Base-by-base conservation (phyloP, 2,329 filamentous ascomycete species). In the Colletotrichum simmondsii region DNA sequence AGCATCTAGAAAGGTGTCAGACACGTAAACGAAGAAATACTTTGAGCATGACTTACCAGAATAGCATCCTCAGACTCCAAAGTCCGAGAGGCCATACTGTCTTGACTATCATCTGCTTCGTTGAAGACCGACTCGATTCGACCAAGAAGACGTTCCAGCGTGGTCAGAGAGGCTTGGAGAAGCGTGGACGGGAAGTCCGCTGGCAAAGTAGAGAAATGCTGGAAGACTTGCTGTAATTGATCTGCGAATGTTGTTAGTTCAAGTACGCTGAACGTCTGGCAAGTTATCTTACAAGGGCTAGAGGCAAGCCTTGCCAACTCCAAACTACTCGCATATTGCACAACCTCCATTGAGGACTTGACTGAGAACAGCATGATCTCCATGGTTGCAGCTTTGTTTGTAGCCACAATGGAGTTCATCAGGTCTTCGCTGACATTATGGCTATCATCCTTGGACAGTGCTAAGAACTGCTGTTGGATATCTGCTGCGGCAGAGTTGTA, bases 401-500 rank as follows among this genome's bases (percentile, higher is more conserved):
- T 81, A 22, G 81, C 82, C 24, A 90, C 83, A 77, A 90, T 87
- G 2, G 84, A 81, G 35, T 87, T 83, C 69, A 89, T 81, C 77
- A 87, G 80, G 4, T 85, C 84, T 12, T 83, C 80, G 66, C 81
- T 84, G 52, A 90, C 80, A 1, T 80, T 79, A 22, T 78, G 81
- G 62, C 83, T 86, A 52, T 81, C 81, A 65, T 87, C 84, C 67
- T 83, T 85, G 3, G 87, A 83, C 76, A 91, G 80, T 14, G 82
- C 82, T n/a, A 83, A 75, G 32, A 89, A 83, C 76, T 91, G 89
- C 74, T 88, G 85, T 64, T 90, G 85, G 73, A 91, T 87, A 65
- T 91, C 89, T 1, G 84, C 81, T 10, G 87, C 87, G 3, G 88
- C 88, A 2, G 87, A 89, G 65, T 87, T 83, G 76, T 90, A 91